Evolutionary conservation across 805 yeast genomes (phyloP).

Genomic region (Maudiozyma saulgeensis): DNA sequence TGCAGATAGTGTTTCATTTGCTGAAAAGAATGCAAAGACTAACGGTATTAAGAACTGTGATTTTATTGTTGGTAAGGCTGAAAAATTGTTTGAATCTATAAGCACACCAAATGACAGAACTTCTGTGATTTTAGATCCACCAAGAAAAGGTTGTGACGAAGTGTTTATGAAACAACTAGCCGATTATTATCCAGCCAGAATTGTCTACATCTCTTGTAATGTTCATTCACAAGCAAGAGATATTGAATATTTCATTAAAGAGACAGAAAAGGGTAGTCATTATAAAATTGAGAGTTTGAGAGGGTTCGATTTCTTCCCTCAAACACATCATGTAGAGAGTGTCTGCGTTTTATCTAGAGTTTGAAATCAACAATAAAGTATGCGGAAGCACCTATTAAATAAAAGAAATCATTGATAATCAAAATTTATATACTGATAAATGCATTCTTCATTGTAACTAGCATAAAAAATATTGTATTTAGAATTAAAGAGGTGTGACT

Average conservation of each 20-base stretch:
- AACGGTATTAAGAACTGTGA: conserved; percentile 71
- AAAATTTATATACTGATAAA: no score
- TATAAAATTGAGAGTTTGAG: conserved; percentile 74
- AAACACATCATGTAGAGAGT: conserved; percentile 86
- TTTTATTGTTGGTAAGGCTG: conserved; percentile 89
- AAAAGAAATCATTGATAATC: neutral
- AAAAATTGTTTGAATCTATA: conserved; percentile 69
- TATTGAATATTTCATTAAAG: conserved; percentile 66
- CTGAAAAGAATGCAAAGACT: conserved; percentile 65
- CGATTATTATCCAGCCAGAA: conserved; percentile 70
- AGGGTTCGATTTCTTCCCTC: conserved; percentile 96
- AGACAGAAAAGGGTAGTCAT: conserved; percentile 49
- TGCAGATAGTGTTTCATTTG: conserved; percentile 84
- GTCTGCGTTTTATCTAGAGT: conserved; percentile 56
- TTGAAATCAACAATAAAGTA: neutral
- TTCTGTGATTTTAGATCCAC: conserved; percentile 90
- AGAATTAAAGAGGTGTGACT: no score
- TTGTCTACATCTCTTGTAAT: conserved; percentile 94
- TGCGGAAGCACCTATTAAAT: neutral
- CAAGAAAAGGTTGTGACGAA: conserved; percentile 93
- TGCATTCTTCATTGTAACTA: no score
- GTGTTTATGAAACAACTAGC: conserved; percentile 78
- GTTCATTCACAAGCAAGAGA: conserved; percentile 98
- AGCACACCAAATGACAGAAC: conserved; percentile 70
- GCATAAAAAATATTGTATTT: no score